Conservation (phyloP, 371 early-diverging fungal genomes). For the Circinella umbellata region DNA sequence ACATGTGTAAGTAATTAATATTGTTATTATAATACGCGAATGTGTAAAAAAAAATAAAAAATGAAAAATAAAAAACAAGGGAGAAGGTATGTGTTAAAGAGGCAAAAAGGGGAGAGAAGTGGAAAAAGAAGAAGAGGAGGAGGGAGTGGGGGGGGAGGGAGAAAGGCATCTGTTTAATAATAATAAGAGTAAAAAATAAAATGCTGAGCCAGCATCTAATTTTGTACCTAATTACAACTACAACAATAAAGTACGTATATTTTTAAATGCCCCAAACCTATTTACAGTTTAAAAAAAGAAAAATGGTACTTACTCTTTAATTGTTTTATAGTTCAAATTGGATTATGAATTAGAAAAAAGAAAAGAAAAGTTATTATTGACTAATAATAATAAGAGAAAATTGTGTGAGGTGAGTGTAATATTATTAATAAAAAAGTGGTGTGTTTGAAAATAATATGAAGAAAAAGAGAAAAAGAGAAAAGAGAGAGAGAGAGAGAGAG, state of each 20-base stretch:
- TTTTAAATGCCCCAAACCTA: no score
- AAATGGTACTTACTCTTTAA: not conserved
- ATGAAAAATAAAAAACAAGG: no score
- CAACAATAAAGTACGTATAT: no score
- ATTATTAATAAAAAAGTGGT: constrained; percentile 6
- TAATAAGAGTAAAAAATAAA: not conserved
- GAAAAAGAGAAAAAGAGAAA: constrained; percentile 2
- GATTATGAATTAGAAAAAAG: not conserved
- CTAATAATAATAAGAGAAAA: not conserved
- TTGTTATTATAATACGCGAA: no score
- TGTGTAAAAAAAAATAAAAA: no score
- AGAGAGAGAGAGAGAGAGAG: not conserved
- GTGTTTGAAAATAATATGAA: not conserved
- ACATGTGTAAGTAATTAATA: not conserved
- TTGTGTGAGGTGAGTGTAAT: not conserved
- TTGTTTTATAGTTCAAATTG: no score
- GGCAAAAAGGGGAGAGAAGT: no score
- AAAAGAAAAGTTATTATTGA: not conserved
- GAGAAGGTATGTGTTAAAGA: no score
- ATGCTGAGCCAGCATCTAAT: constrained; percentile 4
- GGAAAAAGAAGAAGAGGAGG: no score
- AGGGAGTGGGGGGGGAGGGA: no score
- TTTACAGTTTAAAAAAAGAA: not conserved
- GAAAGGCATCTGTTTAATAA: no score
- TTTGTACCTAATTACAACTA: no score